Percentiles rank a stretch among this genome's conserved stretches.
phyloP scores from a whole-genome alignment of 306 rosid genomes.

The Crotalaria pallida region DNA sequence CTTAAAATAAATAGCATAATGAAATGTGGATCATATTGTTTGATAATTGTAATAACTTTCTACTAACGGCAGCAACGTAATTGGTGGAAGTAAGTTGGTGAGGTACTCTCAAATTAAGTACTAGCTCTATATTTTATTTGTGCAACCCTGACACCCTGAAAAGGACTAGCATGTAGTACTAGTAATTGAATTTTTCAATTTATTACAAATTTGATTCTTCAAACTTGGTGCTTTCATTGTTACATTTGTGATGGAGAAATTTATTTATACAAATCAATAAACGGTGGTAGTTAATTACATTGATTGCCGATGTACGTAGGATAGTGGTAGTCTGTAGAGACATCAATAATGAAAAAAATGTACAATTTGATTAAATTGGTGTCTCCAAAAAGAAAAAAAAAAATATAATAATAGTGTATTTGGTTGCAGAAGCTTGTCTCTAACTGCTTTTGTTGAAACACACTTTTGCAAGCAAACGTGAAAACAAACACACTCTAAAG shows the following conservation, averaged over 20 bases:
- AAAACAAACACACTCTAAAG: too few species aligned
- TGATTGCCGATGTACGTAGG: not conserved
- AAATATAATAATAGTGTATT: too few species aligned
- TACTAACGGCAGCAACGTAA: not conserved
- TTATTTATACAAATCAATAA: not conserved
- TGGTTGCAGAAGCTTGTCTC: too few species aligned
- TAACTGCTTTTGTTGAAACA: too few species aligned
- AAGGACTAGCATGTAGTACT: not conserved
- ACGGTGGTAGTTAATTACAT: not conserved
- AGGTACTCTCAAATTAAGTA: slow-evolving; percentile 4
- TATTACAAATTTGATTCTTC: not conserved
- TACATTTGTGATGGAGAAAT: not conserved
- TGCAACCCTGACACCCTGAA: not conserved
- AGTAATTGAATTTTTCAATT: not conserved
- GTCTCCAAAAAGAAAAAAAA: not conserved
- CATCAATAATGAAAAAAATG: not conserved
- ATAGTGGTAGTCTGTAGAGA: not conserved
- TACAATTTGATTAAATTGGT: not conserved
- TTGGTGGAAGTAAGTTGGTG: slow-evolving; percentile 1
- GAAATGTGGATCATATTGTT: not conserved
- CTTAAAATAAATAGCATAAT: not conserved
- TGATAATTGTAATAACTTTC: not conserved
- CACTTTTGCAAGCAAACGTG: too few species aligned
- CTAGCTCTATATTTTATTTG: not conserved
- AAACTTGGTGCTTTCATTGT: not conserved